Conservation (phyloP, 768 basidiomycete genomes). For the Lentinula edodes region DNA sequence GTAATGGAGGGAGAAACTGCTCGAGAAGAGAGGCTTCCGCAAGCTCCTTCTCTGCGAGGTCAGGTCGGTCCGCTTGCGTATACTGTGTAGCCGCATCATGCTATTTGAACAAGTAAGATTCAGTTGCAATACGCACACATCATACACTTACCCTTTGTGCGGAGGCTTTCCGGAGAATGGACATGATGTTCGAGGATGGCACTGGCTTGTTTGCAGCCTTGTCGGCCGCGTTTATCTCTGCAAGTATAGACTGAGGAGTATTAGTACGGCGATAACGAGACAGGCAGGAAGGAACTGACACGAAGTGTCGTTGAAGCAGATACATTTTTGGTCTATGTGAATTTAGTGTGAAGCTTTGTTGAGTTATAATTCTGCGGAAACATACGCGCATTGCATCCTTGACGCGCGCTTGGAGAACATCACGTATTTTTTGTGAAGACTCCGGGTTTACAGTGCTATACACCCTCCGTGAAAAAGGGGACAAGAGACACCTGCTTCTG, state of each 20-base stretch:
- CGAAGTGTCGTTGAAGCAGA: constrained; percentile 51
- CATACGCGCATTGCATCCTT: constrained; percentile 70
- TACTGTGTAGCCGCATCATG: constrained; percentile 56
- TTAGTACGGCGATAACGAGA: neutral
- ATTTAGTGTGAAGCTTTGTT: neutral
- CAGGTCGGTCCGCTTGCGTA: constrained; percentile 48
- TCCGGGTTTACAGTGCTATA: constrained; percentile 1
- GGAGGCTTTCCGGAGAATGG: constrained; percentile 53
- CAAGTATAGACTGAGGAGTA: constrained; percentile 49
- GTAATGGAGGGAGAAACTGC: constrained; percentile 53
- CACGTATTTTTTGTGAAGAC: constrained; percentile 42
- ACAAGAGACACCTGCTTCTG: neutral
- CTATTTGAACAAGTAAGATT: constrained; percentile 25
- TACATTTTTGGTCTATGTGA: constrained; percentile 47
- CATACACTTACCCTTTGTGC: constrained; percentile 41
- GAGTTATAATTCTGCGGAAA: neutral
- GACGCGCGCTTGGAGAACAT: constrained; percentile 44
- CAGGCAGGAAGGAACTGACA: constrained; percentile 30
- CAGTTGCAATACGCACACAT: neutral
- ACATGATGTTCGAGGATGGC: constrained; percentile 41
- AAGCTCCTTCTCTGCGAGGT: constrained; percentile 60
- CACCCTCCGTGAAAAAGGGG: neutral
- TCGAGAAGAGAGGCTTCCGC: constrained; percentile 52
- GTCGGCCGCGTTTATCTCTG: constrained; percentile 66
- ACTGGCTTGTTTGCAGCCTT: constrained; percentile 43